Evolutionary conservation across 2,329 filamentous ascomycete genomes (phyloP).

Genomic region (Aspergillus niger): DNA sequence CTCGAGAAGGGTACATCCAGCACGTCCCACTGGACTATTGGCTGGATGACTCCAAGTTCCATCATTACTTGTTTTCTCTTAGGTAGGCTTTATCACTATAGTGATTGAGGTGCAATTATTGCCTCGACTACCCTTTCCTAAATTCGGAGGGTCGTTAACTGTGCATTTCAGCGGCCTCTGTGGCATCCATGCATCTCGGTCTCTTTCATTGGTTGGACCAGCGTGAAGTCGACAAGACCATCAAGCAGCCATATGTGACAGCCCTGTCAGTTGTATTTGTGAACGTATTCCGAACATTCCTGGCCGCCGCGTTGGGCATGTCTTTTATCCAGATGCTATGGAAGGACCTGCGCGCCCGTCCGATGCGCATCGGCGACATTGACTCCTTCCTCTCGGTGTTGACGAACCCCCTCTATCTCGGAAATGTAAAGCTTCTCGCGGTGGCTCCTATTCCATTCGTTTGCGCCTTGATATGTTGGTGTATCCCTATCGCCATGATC

Average conservation of each 20-base stretch:
- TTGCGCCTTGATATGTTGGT: conserved; percentile 1
- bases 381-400: neutral
- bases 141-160: neutral
- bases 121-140: neutral
- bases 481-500: conserved; percentile 5
- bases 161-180: neutral
- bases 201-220: conserved; percentile 4
- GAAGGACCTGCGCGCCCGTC: neutral
- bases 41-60: neutral
- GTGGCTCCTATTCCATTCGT: neutral
- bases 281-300: neutral
- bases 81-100: neutral
- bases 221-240: conserved; percentile 1
- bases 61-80: conserved; percentile 1
- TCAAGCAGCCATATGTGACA: conserved; percentile 3
- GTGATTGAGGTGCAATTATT: too few species aligned
- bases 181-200: neutral
- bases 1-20: neutral
- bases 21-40: conserved; percentile 5
- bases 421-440: neutral
- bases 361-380: conserved; percentile 3
- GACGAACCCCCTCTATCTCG: conserved; percentile 2
- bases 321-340: conserved; percentile 7
- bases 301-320: neutral
- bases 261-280: conserved; percentile 1